Evolutionary conservation across 805 yeast species (phyloP), one percentile per base, ranked within the genome.

Genomic region (Priceomyces haplophilus): DNA sequence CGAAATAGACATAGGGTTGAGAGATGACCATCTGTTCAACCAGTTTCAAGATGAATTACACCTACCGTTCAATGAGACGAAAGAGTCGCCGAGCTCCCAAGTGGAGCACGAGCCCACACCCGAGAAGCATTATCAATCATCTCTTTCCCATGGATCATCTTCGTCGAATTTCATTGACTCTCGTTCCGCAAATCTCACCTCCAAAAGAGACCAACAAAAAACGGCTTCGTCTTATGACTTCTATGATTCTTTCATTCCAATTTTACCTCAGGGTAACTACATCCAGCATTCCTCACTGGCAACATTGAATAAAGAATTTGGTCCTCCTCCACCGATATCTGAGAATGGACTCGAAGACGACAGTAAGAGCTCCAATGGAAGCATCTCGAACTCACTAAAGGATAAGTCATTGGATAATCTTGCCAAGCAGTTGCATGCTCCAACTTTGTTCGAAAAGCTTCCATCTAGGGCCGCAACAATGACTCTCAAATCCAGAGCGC

Each of bases 191-290:
- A 34, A 38, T 18, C 13, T 38, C 12, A 20, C 21, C 15, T 40
- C 37, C 1, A 43, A 16, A 18, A 38, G 32, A 24, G 20, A 16
- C 30, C 55, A 43, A 40, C 48, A 49, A n/a, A 51, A 49, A 18
- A 45, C 58, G 13, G 51, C 55, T n/a, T 53, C 62, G 8, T 52
- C 69, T 19, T 70, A 67, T 51, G 74, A 69, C 43, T 69, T 69
- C 47, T 71, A 71, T 56, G 73, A 71, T 38, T 43, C 67, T 6
- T 57, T 70, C 44, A 69, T 71, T 42, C 76, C 76, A 3, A 58
- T 69, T 7, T 44, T 69, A 38, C 66, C 64, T 16, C 44, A 45
- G 25, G 15, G 21, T 18, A 21, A 29, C 32, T 7, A 25, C 29
- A 32, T 13, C 30, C 15, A 13, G 12, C 41, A 34, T 11, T n/a